Evolutionary conservation across 1,139 yeast genomes (phyloP).

Genomic region (Magnusiomyces paraingens): DNA sequence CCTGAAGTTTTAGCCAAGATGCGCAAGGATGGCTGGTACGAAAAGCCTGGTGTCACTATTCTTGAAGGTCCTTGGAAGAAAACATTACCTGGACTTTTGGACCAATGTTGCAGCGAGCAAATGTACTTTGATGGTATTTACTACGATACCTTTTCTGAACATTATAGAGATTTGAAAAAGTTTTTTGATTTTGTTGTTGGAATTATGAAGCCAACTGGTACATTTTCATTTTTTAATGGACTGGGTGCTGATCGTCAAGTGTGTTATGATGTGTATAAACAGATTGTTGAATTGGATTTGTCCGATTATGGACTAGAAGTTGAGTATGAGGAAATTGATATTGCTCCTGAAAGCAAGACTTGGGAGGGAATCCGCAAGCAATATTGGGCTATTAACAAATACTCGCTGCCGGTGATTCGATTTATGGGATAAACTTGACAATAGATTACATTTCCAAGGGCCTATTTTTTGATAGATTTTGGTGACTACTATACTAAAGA

Average conservation of each 20-base stretch:
- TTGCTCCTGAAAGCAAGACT: slow-evolving; percentile 25
- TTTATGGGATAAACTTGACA: slow-evolving; percentile 10
- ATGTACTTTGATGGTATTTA: slow-evolving; percentile 84
- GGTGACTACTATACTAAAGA: not conserved
- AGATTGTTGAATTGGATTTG: slow-evolving; percentile 74
- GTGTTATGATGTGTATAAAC: slow-evolving; percentile 81
- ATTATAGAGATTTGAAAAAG: slow-evolving; percentile 77
- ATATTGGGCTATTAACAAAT: slow-evolving; percentile 47
- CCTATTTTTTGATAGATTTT: not conserved
- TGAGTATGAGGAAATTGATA: slow-evolving; percentile 36
- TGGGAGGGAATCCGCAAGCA: slow-evolving; percentile 69
- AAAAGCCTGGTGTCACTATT: slow-evolving; percentile 61
- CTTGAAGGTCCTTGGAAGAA: slow-evolving; percentile 93
- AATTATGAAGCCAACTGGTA: slow-evolving; percentile 65
- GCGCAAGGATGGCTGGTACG: slow-evolving; percentile 77
- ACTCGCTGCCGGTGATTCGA: slow-evolving; percentile 17
- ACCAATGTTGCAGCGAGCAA: slow-evolving; percentile 19
- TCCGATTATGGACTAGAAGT: slow-evolving; percentile 69
- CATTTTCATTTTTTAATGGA: slow-evolving; percentile 88
- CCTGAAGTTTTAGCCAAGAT: slow-evolving; percentile 77
- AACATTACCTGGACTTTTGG: slow-evolving; percentile 56
- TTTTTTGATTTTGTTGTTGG: slow-evolving; percentile 80
- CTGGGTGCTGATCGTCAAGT: slow-evolving; percentile 92
- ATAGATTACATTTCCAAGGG: not conserved
- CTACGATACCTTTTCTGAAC: slow-evolving; percentile 91